Evolutionary conservation across 345 rosid genomes (phyloP).

Genomic region (Conringia planisiliqua): DNA sequence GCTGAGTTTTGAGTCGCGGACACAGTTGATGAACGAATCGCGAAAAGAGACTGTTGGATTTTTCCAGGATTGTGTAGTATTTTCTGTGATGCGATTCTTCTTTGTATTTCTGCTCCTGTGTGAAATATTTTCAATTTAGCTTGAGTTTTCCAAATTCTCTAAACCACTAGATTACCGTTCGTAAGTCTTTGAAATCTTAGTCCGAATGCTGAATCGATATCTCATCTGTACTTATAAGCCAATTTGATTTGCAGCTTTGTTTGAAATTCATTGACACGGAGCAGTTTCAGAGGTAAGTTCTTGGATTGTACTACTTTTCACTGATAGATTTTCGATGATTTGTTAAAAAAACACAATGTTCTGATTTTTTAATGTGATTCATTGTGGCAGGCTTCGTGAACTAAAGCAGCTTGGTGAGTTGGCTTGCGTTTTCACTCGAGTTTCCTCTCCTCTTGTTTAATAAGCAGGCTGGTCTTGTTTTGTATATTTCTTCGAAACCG

Average conservation of each 20-base stretch:
- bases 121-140: background rate
- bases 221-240: background rate
- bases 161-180: background rate
- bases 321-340: background rate
- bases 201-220: background rate
- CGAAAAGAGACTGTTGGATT: background rate
- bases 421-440: background rate
- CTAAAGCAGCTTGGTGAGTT: slow-evolving; percentile 89
- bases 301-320: slow-evolving; percentile 8
- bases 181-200: background rate
- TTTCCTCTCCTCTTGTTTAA: slow-evolving; percentile 1
- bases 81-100: background rate
- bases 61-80: background rate
- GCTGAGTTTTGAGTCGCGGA: background rate
- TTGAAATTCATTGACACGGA: slow-evolving; percentile 85
- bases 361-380: background rate
- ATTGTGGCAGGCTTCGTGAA: slow-evolving; percentile 74
- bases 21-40: background rate
- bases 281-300: slow-evolving; percentile 78
- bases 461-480: background rate
- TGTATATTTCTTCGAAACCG: background rate
- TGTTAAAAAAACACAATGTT: background rate
- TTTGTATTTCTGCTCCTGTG: background rate
- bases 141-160: background rate
- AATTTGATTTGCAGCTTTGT: slow-evolving; percentile 51